Percentiles rank a stretch among this genome's conserved stretches.
Conservation (phyloP, 192 early-diverging fungal species). For the Diversispora epigaea region DNA sequence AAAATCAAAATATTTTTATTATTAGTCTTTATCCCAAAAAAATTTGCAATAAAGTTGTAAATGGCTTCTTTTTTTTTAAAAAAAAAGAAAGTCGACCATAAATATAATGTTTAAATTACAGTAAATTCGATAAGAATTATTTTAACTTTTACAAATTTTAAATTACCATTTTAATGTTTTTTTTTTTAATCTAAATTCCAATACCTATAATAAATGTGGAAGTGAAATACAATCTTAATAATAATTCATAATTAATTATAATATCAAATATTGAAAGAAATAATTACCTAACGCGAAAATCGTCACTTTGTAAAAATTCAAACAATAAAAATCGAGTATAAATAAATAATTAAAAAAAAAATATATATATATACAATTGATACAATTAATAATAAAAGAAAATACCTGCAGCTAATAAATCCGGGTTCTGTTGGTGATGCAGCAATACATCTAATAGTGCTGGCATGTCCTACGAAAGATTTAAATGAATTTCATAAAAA, state of each 20-base stretch:
- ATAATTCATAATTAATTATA: background rate
- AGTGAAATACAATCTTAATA: background rate
- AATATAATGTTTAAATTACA: no score
- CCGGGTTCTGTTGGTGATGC: conserved; percentile 63
- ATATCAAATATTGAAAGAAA: background rate
- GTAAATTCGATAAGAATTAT: no score
- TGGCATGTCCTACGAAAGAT: conserved; percentile 46
- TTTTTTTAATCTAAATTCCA: conserved; percentile 23
- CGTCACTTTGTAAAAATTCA: background rate
- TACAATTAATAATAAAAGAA: background rate
- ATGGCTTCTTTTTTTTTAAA: no score
- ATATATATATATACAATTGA: background rate
- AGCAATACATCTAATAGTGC: conserved; percentile 56
- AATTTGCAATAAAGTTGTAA: no score
- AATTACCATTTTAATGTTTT: no score
- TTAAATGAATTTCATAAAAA: background rate
- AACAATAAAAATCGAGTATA: background rate
- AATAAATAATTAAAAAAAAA: background rate
- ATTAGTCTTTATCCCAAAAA: no score
- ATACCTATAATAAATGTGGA: conserved; percentile 1
- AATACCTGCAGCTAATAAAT: conserved; percentile 58
- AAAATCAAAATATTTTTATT: no score
- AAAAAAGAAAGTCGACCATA: no score
- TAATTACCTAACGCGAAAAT: conserved; percentile 27
- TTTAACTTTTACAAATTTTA: no score